phyloP scores from a whole-genome alignment of 1,284 basidiomycete genomes.

The Puccinia triticina region DNA sequence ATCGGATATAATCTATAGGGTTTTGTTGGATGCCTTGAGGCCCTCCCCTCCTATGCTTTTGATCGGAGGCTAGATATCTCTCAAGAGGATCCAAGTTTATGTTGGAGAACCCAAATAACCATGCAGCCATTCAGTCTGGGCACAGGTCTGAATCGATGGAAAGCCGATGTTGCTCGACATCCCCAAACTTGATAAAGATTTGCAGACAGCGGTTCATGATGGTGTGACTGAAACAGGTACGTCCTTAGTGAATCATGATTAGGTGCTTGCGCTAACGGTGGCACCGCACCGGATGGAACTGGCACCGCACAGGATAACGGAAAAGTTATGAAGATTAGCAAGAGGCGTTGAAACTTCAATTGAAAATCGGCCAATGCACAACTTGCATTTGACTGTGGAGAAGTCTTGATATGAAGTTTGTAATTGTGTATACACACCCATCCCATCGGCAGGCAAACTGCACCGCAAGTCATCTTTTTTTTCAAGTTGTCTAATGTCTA shows the following conservation, averaged over 20 bases:
- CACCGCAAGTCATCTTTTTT: conserved; percentile 15
- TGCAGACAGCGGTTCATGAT: neutral
- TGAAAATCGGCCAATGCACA: neutral
- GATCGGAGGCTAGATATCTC: neutral
- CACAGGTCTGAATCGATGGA: conserved; percentile 8
- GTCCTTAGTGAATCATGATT: neutral
- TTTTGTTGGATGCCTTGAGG: neutral
- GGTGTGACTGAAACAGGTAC: neutral
- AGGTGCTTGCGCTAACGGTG: neutral
- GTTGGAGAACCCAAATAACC: neutral
- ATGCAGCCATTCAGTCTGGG: conserved; percentile 13
- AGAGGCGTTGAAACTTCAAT: neutral
- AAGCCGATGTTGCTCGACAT: neutral
- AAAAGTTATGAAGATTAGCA: conserved; percentile 11
- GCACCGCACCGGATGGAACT: conserved; percentile 2
- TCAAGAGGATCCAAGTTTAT: neutral
- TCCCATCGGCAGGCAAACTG: neutral
- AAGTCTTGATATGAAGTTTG: neutral
- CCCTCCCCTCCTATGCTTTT: neutral
- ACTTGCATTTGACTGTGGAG: conserved; percentile 7
- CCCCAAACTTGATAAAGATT: too few species aligned
- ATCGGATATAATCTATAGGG: conserved; percentile 1
- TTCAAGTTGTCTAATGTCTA: neutral
- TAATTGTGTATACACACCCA: neutral
- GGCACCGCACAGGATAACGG: conserved; percentile 13